phyloP scores from a whole-genome alignment of 179 eudicot genomes.

The Camellia oleifera region DNA sequence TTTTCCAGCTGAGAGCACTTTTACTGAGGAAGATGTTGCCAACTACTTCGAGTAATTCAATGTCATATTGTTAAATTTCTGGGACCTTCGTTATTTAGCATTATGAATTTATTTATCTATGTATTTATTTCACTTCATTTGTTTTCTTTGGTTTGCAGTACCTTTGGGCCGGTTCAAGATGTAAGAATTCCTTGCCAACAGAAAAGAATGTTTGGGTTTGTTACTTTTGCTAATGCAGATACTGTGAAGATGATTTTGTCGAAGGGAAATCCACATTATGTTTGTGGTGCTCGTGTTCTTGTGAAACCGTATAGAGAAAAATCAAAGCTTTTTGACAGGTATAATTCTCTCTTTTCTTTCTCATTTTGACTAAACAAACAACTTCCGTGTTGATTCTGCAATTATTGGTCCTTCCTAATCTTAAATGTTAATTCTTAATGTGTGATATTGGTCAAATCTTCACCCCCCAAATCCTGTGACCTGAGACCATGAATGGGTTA shows the following conservation, averaged over 20 bases:
- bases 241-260: conserved; percentile 61
- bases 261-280: conserved; percentile 78
- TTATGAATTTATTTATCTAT: no score
- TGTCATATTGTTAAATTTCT: neutral
- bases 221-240: conserved; percentile 61
- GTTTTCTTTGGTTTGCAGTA: conserved; percentile 26
- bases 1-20: conserved; percentile 70
- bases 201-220: conserved; percentile 74
- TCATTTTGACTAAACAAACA: neutral
- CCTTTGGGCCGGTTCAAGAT: conserved; percentile 56
- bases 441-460: no score
- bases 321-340: conserved; percentile 70
- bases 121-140: neutral
- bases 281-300: conserved; percentile 93
- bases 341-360: neutral
- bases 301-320: conserved; percentile 93
- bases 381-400: neutral
- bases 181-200: conserved; percentile 68
- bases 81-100: neutral
- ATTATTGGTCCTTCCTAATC: no score
- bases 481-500: no score
- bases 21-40: conserved; percentile 60
- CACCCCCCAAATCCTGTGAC: no score
- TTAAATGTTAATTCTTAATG: no score
- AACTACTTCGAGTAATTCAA: conserved; percentile 48